Evolutionary conservation across 208 protist genomes (phyloP), one percentile per base, ranked within the genome.

Genomic region (Wallacemonas collosoma): DNA sequence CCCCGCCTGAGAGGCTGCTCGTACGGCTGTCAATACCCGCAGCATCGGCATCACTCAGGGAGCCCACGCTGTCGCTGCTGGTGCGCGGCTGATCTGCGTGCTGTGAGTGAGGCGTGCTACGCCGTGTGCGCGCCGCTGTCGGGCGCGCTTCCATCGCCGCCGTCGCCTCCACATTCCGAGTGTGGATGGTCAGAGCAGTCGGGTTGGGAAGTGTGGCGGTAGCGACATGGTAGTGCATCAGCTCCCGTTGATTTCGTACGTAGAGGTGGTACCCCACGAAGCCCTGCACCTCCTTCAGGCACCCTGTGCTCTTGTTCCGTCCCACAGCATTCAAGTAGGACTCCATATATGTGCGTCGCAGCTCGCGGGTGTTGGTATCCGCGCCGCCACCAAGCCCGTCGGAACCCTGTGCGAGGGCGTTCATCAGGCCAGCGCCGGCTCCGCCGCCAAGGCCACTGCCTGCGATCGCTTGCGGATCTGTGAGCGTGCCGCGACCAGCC

Each of bases 241-340:
- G 68, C 1, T 69, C 64, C 8, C 73, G 61, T 40, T 81, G 76
- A 53, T 63, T 71, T 36, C 78, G 74, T 0, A 76, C 14, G 60
- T 77, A 85, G 40, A 70, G 15, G 43, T 51, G 54, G 58, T 87
- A 88, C 35, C 86, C 83, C 2, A 88, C 71, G 54, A 91, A 85
- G 53, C 75, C 63, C 68, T 89, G 86, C 39, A 91, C 39, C 71
- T 91, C 82, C 44, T 77, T 60, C 39, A 91, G 68, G 38, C 75
- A 79, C 63, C 53, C 74, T 39, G 86, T 72, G 17, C 75, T 51
- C 2, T 51, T 51, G 36, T 64, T 75, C 50, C 70, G 60, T 1
- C 84, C 44, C 9, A 74, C 77, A 7, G 67, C 39, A 62, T 73
- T 85, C 26, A 91, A 72, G 74, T 88, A 91, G 11, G 39, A 53